Evolutionary conservation across 2,329 filamentous ascomycete species (phyloP), one percentile per base, ranked within the genome.

Genomic region (Westerdykella aurantiaca): DNA sequence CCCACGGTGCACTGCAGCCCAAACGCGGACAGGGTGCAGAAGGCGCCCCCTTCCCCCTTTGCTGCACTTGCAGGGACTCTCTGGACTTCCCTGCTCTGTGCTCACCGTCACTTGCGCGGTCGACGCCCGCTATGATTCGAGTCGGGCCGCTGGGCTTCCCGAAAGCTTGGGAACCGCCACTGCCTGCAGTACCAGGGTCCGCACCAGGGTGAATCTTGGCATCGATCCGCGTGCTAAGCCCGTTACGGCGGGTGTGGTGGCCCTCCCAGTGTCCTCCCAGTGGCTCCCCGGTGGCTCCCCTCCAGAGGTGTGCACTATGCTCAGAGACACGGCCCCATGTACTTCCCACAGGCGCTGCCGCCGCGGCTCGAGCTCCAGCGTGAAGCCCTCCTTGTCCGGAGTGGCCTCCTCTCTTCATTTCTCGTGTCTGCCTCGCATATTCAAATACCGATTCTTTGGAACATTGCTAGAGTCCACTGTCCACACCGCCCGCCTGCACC

Each of bases 381-480:
- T 44, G 25, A 21, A 21, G 18, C 18, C 18, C 18, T 21, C 18
- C 18, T 6, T 21, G 18, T 21, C 18, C 18, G 18, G 18, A 48
- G 47, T 43, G 45, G 47, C 47, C 42, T 55, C 43, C 43, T 56
- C 53, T 51, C 48, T 49, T 58, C 59, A 56, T 58, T 64, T 50
- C 60, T 57, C 56, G 55, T 62, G 53, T 67, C 64, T 66, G 64
- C 64, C 64, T 67, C 52, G 60, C 56, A 29, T 43, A 51, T 48
- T 53, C 50, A 58, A 57, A 55, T 61, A 53, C 58, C 56, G 54
- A 61, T 50, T 50, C 37, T 55, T 49, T 49, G 52, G 58, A 59
- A 48, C 34, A 48, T 49, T 48, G 42, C 40, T 55, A 53, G 43
- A 52, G 56, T 41, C 48, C 51, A 57, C 61, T 51, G 56, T 41